Percentiles rank a stretch among this genome's conserved stretches.
phyloP scores from a whole-genome alignment of 805 yeast species.

The Henningerozyma blattae region DNA sequence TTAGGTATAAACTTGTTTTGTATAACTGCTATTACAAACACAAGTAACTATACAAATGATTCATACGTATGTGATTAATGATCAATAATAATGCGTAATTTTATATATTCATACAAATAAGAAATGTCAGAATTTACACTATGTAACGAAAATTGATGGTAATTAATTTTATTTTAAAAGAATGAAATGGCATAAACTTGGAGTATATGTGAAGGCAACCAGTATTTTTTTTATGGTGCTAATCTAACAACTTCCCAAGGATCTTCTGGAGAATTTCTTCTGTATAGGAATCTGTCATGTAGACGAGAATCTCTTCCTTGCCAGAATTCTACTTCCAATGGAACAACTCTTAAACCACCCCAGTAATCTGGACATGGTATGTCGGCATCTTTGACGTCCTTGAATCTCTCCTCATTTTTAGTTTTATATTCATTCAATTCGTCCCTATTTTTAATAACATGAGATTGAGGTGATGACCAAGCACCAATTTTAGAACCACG shows the following conservation, averaged over 20 bases:
- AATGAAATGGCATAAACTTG: too few species aligned
- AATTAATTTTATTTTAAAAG: too few species aligned
- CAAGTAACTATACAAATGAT: too few species aligned
- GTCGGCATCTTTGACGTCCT: constrained; percentile 34
- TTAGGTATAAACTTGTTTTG: too few species aligned
- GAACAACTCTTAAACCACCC: constrained; percentile 90
- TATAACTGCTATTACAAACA: too few species aligned
- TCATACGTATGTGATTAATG: too few species aligned
- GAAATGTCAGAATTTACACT: too few species aligned
- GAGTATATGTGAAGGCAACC: too few species aligned
- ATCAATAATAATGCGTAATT: too few species aligned
- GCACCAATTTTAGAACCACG: constrained; percentile 92
- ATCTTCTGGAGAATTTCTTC: constrained; percentile 38
- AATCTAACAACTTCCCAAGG: constrained; percentile 59
- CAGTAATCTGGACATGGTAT: constrained; percentile 89
- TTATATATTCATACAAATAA: too few species aligned
- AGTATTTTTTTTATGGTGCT: constrained; percentile 55
- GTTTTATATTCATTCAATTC: constrained; percentile 46
- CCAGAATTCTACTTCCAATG: constrained; percentile 92
- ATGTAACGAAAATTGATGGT: too few species aligned
- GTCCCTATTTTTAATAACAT: constrained; percentile 41
- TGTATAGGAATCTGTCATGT: constrained; percentile 77
- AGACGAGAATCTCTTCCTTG: constrained; percentile 86
- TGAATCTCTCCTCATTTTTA: constrained; percentile 42
- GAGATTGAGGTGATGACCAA: constrained; percentile 89